Evolutionary conservation across 192 early-diverging fungal genomes (phyloP).

Genomic region (Coemansia sp.): DNA sequence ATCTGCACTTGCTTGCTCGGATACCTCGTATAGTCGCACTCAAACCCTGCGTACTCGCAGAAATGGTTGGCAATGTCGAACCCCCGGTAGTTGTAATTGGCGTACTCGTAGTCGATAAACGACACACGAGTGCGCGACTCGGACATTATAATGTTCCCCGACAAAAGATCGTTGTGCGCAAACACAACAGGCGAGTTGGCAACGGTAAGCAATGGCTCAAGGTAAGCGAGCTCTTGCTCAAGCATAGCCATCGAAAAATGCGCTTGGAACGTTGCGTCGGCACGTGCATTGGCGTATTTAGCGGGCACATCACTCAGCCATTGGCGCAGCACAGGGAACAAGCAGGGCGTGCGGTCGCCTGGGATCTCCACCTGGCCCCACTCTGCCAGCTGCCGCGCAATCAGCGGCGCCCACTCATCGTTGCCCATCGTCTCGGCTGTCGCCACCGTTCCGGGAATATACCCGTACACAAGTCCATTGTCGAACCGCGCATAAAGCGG

Average conservation of each 20-base stretch:
- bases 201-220: conserved; percentile 59
- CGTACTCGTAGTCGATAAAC: conserved; percentile 97
- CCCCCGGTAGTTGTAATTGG: conserved; percentile 74
- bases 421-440: conserved; percentile 74
- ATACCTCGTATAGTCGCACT: conserved; percentile 88
- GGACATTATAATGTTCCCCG: conserved; percentile 79
- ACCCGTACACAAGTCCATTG: conserved; percentile 95
- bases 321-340: conserved; percentile 34
- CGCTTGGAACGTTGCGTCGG: conserved; percentile 32
- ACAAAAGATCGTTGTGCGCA: conserved; percentile 90
- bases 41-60: conserved; percentile 93
- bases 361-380: conserved; percentile 77
- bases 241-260: conserved; percentile 33
- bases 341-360: conserved; percentile 35
- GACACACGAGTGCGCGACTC: conserved; percentile 56
- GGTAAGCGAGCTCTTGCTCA: conserved; percentile 39
- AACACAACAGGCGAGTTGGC: conserved; percentile 81
- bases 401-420: conserved; percentile 67
- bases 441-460: conserved; percentile 70
- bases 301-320: conserved; percentile 47
- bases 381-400: conserved; percentile 72
- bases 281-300: conserved; percentile 19
- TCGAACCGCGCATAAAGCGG: conserved; percentile 80
- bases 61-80: conserved; percentile 98
- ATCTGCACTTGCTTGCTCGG: conserved; percentile 70